phyloP scores from a whole-genome alignment of 1,284 basidiomycete species.

The Austroboletus olivaceoglutinosus region DNA sequence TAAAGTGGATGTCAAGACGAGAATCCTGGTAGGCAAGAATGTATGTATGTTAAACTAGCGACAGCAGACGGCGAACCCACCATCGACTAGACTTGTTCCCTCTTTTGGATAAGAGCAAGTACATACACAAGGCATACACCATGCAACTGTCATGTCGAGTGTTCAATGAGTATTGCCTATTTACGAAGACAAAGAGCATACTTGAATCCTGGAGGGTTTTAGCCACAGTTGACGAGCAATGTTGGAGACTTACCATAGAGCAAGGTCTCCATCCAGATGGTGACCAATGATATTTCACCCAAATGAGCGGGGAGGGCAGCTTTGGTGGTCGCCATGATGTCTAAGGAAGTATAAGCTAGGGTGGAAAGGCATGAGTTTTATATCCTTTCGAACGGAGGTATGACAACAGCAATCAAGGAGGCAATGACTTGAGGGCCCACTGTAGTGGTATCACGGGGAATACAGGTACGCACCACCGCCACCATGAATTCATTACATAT shows the following conservation, averaged over 20 bases:
- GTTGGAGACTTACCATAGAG: conserved; percentile 13
- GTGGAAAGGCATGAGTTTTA: conserved; percentile 2
- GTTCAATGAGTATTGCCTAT: neutral
- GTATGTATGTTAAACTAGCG: neutral
- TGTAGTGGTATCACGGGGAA: neutral
- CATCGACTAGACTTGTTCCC: conserved; percentile 3
- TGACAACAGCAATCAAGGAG: neutral
- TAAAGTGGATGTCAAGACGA: conserved; percentile 16
- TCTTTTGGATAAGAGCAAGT: conserved; percentile 9
- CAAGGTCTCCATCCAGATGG: conserved; percentile 19
- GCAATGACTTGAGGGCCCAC: neutral
- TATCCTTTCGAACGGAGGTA: neutral
- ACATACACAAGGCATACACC: conserved; percentile 19
- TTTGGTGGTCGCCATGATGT: conserved; percentile 6
- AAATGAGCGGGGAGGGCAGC: conserved; percentile 7
- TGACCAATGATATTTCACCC: conserved; percentile 13
- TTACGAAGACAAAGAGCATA: neutral
- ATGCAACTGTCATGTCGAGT: conserved; percentile 5
- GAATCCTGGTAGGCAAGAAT: conserved; percentile 4
- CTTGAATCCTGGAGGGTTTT: conserved; percentile 11
- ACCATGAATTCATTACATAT: neutral
- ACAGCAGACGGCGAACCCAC: neutral
- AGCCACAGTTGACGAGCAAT: neutral
- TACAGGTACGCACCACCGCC: conserved; percentile 2
- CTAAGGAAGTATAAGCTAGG: neutral